Conservation (phyloP, 805 yeast species). For the Myxozyma sirexii region DNA sequence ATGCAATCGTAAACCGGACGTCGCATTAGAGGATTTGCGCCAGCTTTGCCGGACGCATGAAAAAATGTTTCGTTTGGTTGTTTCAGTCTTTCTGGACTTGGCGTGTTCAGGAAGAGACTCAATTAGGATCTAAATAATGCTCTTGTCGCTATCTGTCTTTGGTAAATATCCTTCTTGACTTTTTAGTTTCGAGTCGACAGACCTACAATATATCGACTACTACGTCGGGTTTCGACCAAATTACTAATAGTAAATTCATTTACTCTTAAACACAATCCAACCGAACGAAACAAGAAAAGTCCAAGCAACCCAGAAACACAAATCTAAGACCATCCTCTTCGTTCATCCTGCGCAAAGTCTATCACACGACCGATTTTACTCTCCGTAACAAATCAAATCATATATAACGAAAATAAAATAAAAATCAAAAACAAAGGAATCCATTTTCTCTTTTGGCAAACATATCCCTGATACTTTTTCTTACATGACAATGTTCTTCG, state of each 20-base stretch:
- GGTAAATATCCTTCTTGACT: too few species aligned
- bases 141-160: too few species aligned
- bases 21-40: too few species aligned
- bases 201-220: too few species aligned
- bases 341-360: neutral
- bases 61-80: too few species aligned
- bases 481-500: slow-evolving; percentile 72
- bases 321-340: slow-evolving; percentile 1
- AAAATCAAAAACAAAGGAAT: neutral
- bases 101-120: too few species aligned
- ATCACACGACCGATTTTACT: neutral
- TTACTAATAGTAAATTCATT: neutral
- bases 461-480: neutral
- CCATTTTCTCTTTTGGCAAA: neutral
- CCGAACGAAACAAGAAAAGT: neutral
- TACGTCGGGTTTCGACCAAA: too few species aligned
- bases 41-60: too few species aligned
- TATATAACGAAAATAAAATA: neutral
- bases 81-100: too few species aligned
- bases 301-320: neutral
- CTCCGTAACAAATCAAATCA: neutral
- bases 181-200: too few species aligned
- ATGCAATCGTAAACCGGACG: too few species aligned
- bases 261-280: neutral
- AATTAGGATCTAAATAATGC: too few species aligned